Base-by-base conservation (phyloP, 148 eudicot genomes). In the Beta vulgaris region DNA sequence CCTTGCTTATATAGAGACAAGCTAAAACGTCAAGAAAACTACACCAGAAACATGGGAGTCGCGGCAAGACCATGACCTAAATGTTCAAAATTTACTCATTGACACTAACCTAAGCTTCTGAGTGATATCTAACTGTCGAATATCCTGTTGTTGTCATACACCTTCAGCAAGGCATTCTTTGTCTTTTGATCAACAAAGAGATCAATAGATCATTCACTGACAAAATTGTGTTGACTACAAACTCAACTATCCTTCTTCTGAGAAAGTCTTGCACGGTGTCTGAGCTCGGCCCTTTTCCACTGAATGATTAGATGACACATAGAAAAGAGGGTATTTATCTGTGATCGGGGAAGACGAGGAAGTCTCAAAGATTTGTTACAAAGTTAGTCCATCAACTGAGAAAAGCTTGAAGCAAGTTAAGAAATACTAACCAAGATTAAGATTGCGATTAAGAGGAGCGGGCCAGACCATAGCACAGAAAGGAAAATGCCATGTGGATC, bases 251-350 rank as follows among this genome's bases (percentile, higher is more conserved):
- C 81, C 83, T 94, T 94, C 74, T 81, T 83, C 59, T 82, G 88
- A n/a, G n/a, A n/a, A 40, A 82, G 84, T 73, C 89, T 87, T 61
- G 99, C 97, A 19, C 96, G 99, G 80, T 95, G 97, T 79, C 84
- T 87, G 62, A 90, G 99, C 83, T 95, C 97, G n/a, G 97, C 96
- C 66, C 76, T 83, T 84, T 95, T 95, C 99, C 99, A 95, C 51
- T 68, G 86, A 29, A 95, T 92, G 16, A 95, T 88, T 39, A 90
- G 86, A 69, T 87, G 73, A 64, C 96, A 90, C 74, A 90, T 31
- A 0, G 97, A 92, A 79, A 95, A 86, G 32, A 95, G 90, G 31
- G 93, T 90, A 74, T 95, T 92, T 67, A 95, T 82, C 99, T 95
- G 89, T 77, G 85, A 71, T 61, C 25, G 35, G n/a, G 26, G 25